phyloP scores from a whole-genome alignment of 768 basidiomycete genomes.

The Pisolithus marmoratus region DNA sequence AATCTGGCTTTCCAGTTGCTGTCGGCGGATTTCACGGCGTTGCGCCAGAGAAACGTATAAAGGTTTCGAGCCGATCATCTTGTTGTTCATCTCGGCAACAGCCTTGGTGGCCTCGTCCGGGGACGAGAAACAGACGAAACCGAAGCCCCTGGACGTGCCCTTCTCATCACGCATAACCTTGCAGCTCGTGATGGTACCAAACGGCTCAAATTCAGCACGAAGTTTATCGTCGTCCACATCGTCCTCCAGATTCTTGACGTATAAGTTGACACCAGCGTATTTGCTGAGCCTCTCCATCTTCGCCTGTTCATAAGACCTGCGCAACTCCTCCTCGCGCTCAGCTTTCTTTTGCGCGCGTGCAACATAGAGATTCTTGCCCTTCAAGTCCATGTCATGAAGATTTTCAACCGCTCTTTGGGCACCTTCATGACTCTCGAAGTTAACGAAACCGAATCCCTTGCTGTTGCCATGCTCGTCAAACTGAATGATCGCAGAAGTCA shows the following conservation, averaged over 20 bases:
- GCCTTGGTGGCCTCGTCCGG: constrained; percentile 99
- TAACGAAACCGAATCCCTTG: constrained; percentile 98
- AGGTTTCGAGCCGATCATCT: constrained; percentile 98
- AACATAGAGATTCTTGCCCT: constrained; percentile 90
- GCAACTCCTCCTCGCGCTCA: constrained; percentile 96
- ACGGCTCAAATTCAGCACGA: constrained; percentile 92
- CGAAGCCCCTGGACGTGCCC: constrained; percentile 89
- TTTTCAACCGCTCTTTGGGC: constrained; percentile 85
- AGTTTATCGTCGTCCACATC: constrained; percentile 97
- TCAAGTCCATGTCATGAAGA: constrained; percentile 79
- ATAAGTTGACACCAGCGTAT: constrained; percentile 97
- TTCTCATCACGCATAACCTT: constrained; percentile 99
- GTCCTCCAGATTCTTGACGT: constrained; percentile 99
- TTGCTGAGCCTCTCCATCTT: constrained; percentile 98
- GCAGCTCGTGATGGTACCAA: constrained; percentile 95
- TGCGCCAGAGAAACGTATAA: constrained; percentile 98
- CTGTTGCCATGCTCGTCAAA: constrained; percentile 84
- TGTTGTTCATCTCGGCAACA: constrained; percentile 99
- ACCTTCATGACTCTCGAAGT: constrained; percentile 89
- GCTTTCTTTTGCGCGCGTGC: constrained; percentile 97
- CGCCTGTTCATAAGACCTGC: constrained; percentile 88
- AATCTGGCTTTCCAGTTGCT: constrained; percentile 98
- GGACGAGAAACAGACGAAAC: constrained; percentile 98
- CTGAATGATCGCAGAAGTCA: constrained; percentile 86
- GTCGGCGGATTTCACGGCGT: constrained; percentile 94